Conservation (phyloP, 441 rosid genomes). For the Viola pubescens region DNA sequence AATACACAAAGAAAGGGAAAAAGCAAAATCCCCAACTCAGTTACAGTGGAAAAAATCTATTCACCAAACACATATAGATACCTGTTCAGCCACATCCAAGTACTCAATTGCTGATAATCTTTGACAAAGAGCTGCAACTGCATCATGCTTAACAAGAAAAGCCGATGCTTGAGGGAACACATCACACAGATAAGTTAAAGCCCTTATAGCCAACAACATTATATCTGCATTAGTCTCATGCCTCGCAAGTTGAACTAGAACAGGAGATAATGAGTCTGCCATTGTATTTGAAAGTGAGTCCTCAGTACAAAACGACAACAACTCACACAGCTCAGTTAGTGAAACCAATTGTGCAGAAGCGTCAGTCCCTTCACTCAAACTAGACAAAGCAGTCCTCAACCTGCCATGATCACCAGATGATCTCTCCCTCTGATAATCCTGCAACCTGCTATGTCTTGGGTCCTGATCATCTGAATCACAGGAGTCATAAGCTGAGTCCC, state of each 20-base stretch:
- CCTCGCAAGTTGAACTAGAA: slow-evolving; percentile 69
- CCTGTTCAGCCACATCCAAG: slow-evolving; percentile 98
- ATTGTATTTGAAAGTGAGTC: slow-evolving; percentile 60
- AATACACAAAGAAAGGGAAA: slow-evolving; percentile 5
- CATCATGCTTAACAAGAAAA: slow-evolving; percentile 70
- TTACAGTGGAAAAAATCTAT: background rate
- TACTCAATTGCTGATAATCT: slow-evolving; percentile 72
- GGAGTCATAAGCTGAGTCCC: slow-evolving; percentile 69
- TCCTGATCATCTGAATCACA: slow-evolving; percentile 74
- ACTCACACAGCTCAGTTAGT: slow-evolving; percentile 88
- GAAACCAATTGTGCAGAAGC: slow-evolving; percentile 55
- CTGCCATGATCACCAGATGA: slow-evolving; percentile 63
- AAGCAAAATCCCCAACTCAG: background rate
- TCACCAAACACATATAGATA: slow-evolving; percentile 17
- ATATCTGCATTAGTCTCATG: slow-evolving; percentile 58
- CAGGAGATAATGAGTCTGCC: slow-evolving; percentile 70
- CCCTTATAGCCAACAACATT: slow-evolving; percentile 79
- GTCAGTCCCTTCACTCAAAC: slow-evolving; percentile 51
- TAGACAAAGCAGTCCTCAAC: slow-evolving; percentile 47
- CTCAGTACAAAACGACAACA: slow-evolving; percentile 78
- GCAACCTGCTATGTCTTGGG: slow-evolving; percentile 44
- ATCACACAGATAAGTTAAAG: slow-evolving; percentile 88
- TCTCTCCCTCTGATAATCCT: slow-evolving; percentile 54
- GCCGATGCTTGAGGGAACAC: slow-evolving; percentile 78
- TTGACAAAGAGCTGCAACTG: slow-evolving; percentile 78